Base-by-base conservation (phyloP, 1,139 yeast genomes). In the Suhomyces panamericanus region DNA sequence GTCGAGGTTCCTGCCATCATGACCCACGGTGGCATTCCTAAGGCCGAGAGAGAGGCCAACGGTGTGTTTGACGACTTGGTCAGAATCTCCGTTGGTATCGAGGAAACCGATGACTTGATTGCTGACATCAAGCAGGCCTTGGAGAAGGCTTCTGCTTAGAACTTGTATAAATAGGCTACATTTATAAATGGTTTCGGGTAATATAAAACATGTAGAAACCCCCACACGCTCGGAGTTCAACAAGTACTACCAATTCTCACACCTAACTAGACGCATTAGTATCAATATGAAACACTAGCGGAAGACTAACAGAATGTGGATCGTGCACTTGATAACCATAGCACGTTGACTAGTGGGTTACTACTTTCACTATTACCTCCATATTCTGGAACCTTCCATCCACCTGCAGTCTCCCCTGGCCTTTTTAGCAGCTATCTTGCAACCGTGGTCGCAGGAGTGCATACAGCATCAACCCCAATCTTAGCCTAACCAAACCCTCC, bases 1-100 rank as follows among this genome's bases (percentile, higher is more conserved):
- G 72, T 87, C 53, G 96, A 88, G 69, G 93, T 88, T 42, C 96
- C 96, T 42, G 95, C 96, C 46, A 82, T 84, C 45, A 88, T 88
- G 96, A 88, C 96, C 56, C 96, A 88, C 60, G 95, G 95, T 46
- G 96, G 96, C 63, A 87, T 89, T 66, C 91, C 95, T 60, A 77
- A 78, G 66, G 88, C 74, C 45, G 84, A 81, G 60, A 83, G 96
- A 69, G 95, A 86, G 67, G 78, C 82, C 42, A 79, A 84, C 48
- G 96, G 96, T 54, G 95, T 89, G 39, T 85, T 61, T 58, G 95
- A 88, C 59, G 90, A 87, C 69, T 77, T 89, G 67, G 76, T 88
- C 57, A 83, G 96, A 75, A 73, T 88, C 49, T 81, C 89, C 51
- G 93, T 88, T 48, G 96, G 96, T 71, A 85, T 88, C 55, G 96